phyloP scores from a whole-genome alignment of 768 basidiomycete species.

The Pleurotus pulmonarius region DNA sequence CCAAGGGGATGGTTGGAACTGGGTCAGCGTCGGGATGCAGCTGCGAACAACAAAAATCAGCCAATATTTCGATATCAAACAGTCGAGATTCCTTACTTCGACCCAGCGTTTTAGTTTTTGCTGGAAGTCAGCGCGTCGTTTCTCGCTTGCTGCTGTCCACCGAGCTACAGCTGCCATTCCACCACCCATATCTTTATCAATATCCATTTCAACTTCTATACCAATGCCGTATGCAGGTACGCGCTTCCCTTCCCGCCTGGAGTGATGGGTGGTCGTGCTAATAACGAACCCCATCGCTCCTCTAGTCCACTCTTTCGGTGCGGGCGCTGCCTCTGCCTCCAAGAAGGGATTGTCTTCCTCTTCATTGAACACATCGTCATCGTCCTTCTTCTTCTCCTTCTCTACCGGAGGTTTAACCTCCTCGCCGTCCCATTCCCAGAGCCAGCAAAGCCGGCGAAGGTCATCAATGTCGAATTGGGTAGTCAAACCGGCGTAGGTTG shows the following conservation, averaged over 20 bases:
- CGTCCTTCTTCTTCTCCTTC: neutral
- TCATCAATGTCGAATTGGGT: slow-evolving; percentile 67
- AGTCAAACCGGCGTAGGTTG: slow-evolving; percentile 63
- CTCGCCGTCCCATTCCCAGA: slow-evolving; percentile 84
- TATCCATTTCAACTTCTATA: slow-evolving; percentile 82
- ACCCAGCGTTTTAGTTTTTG: slow-evolving; percentile 63
- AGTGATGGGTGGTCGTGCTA: slow-evolving; percentile 68
- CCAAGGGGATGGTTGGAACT: slow-evolving; percentile 60
- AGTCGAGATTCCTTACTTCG: slow-evolving; percentile 36
- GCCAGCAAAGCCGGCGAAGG: slow-evolving; percentile 74
- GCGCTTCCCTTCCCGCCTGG: slow-evolving; percentile 61
- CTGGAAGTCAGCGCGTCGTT: slow-evolving; percentile 53
- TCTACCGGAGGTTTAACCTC: slow-evolving; percentile 23
- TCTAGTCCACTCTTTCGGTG: slow-evolving; percentile 68
- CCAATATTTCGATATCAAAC: neutral
- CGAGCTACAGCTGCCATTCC: slow-evolving; percentile 90
- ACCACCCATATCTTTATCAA: slow-evolving; percentile 73
- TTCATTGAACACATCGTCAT: slow-evolving; percentile 11
- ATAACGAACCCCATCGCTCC: slow-evolving; percentile 79
- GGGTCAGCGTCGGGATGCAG: slow-evolving; percentile 38
- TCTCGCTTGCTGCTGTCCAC: slow-evolving; percentile 73
- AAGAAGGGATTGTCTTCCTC: slow-evolving; percentile 77
- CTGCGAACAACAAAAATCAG: slow-evolving; percentile 29
- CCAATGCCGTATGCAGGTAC: slow-evolving; percentile 82
- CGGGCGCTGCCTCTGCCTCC: slow-evolving; percentile 29